Conservation (phyloP, 176 grass and related monocot genomes). For the Oryza glaberrima region DNA sequence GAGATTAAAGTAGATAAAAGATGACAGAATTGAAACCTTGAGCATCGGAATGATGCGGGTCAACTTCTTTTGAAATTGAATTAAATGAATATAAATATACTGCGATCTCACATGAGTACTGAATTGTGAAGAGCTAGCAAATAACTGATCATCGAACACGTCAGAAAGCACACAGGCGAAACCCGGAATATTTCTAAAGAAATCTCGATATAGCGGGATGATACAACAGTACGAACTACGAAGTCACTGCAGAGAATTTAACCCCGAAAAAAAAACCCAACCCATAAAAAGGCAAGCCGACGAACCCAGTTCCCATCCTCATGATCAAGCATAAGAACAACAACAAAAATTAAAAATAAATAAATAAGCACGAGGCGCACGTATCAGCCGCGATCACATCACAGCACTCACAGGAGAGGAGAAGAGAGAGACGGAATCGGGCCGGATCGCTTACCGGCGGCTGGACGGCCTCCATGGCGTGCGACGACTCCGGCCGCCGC, state of each 20-base stretch:
- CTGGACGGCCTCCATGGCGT: slow-evolving; percentile 45
- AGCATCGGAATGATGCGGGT: neutral
- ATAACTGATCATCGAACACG: neutral
- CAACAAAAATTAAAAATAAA: neutral
- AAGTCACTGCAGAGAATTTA: neutral
- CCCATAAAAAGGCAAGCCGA: neutral
- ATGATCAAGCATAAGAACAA: neutral
- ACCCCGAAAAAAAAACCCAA: neutral
- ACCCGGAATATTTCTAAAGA: neutral
- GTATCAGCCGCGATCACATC: neutral
- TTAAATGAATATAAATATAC: neutral
- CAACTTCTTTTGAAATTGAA: neutral
- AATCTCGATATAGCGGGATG: neutral
- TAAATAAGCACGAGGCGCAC: neutral
- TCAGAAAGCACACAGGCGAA: neutral
- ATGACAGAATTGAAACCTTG: neutral
- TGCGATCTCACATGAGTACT: neutral
- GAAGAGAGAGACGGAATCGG: neutral
- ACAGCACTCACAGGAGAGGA: neutral
- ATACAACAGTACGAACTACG: neutral
- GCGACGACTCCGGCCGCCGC: neutral
- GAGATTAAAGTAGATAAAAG: neutral
- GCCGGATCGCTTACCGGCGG: slow-evolving; percentile 7
- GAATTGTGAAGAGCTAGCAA: neutral
- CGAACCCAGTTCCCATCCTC: neutral